A percentile compares a stretch with the other conserved stretches of the same genome.
These are phyloP conservation scores for Aspergillus diversus DNA, from an alignment of 495 filamentous ascomycete species.

Conservation along the genomic window DNA sequence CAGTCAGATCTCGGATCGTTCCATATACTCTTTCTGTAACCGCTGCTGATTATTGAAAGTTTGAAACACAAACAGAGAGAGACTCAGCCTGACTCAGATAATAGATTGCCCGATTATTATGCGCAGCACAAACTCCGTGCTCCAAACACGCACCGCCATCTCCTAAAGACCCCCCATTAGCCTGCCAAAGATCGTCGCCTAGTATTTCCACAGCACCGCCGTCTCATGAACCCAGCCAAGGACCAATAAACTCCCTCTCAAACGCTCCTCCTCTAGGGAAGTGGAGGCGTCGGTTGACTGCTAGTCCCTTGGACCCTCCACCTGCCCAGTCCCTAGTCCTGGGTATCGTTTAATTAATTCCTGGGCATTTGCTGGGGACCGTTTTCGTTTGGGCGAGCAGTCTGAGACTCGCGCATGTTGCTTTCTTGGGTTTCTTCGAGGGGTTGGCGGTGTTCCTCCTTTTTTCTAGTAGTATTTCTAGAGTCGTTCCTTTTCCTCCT, in stretches of 20 bases:
- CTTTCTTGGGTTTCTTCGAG: constrained; percentile 9
- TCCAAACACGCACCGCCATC: background rate
- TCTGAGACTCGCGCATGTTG: background rate
- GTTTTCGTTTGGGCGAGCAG: background rate
- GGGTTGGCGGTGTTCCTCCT: constrained; percentile 1
- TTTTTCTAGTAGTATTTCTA: constrained; percentile 2
- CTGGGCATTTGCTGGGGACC: constrained; percentile 6
- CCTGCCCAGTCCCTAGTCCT: constrained; percentile 21
- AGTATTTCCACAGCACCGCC: constrained; percentile 7
- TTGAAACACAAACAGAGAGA: background rate
- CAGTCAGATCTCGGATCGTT: background rate
- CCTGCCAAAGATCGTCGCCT: constrained; percentile 5
- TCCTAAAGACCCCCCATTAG: background rate
- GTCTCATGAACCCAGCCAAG: constrained; percentile 19
- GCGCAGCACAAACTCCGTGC: background rate
- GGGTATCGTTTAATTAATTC: constrained; percentile 18
- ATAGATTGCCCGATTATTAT: background rate
- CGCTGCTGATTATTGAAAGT: background rate
- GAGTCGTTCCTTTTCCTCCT: background rate
- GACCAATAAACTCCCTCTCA: background rate
- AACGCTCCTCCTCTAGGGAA: background rate
- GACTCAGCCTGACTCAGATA: background rate
- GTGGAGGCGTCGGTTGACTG: constrained; percentile 16
- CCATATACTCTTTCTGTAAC: background rate
- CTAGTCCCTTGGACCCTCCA: constrained; percentile 6